Evolutionary conservation across 768 basidiomycete genomes (phyloP).

Genomic region (Leccinum arenicola): DNA sequence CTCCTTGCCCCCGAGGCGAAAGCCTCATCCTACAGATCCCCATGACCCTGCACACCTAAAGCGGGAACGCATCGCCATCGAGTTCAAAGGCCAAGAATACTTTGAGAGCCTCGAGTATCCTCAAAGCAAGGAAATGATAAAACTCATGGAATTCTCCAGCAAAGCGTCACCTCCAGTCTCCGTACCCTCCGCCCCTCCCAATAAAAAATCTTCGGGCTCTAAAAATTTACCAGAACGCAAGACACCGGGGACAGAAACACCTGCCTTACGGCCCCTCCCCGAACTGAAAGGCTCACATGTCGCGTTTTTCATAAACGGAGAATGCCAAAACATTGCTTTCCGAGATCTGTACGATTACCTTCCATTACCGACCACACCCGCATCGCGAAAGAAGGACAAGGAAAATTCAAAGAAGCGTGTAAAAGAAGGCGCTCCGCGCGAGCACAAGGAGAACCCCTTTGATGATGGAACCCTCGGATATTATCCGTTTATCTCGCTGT

Average conservation of each 20-base stretch:
- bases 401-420: slow-evolving; percentile 52
- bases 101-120: slow-evolving; percentile 93
- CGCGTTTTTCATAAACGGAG: slow-evolving; percentile 91
- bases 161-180: slow-evolving; percentile 56
- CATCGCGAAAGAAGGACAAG: slow-evolving; percentile 57
- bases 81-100: slow-evolving; percentile 95
- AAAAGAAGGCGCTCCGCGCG: slow-evolving; percentile 62
- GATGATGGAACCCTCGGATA: slow-evolving; percentile 96
- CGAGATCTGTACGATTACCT: slow-evolving; percentile 87
- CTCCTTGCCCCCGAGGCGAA: slow-evolving; percentile 68
- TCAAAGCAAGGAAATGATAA: slow-evolving; percentile 87
- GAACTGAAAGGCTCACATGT: slow-evolving; percentile 69
- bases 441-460: slow-evolving; percentile 79
- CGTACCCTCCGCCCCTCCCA: slow-evolving; percentile 49
- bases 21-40: slow-evolving; percentile 58
- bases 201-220: slow-evolving; percentile 65
- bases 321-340: slow-evolving; percentile 80
- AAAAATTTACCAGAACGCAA: slow-evolving; percentile 66
- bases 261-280: slow-evolving; percentile 61
- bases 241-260: slow-evolving; percentile 32
- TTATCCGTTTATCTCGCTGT: slow-evolving; percentile 92
- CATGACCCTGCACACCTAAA: slow-evolving; percentile 80
- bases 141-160: slow-evolving; percentile 75
- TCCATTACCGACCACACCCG: slow-evolving; percentile 66
- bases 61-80: slow-evolving; percentile 90